Evolutionary conservation across 116 monocot species (phyloP), one percentile per base, ranked within the genome.

Genomic region (Iris pallida): DNA sequence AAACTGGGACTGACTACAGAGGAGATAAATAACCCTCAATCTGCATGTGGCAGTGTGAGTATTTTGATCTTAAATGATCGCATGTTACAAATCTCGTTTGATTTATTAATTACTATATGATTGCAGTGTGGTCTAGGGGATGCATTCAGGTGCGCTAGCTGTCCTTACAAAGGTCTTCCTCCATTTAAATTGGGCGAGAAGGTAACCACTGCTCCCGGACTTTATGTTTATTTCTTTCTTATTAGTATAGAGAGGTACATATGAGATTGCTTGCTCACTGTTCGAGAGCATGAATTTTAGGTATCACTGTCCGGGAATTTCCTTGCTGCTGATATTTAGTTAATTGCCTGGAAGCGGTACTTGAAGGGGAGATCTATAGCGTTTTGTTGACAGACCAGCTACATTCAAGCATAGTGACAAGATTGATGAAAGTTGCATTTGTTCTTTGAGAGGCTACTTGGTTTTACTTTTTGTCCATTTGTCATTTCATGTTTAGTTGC

Each of bases 41-140:
- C 98, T 41, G 87, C 90, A 40, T 98, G 98, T 75, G 98, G 98
- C 71, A 93, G 52, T 77, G 93, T 93, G 62, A 85, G 83, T 65
- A 30, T 8, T 57, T 10, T 71, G 20, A 48, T 20, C 16, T 47
- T 52, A 40, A 5, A 48, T 67, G 42, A 67, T 15, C 42, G 41
- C 42, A 15, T 53, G 8, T 7, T 52, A 67, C 61, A 43, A 15
- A 6, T 42, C 53, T 61, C n/a, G 14, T 15, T 19, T 16, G 0
- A 43, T 45, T 30, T 30, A 12, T 42, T 16, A 7, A 43, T 61
- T 16, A 15, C 45, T 61, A 7, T 61, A 61, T 61, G 6, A 16
- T 61, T 79, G 69, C 75, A 91, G 92, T 92, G 92, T 81, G 89
- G 87, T 7, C 85, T 97, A 61, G 92, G 92, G 6, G 92, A 97